Percentiles rank a stretch among this genome's conserved stretches.
These are phyloP conservation scores for Parascedosporium putredinis DNA, from an alignment of 2,329 filamentous ascomycete genomes.

Conservation along the genomic window DNA sequence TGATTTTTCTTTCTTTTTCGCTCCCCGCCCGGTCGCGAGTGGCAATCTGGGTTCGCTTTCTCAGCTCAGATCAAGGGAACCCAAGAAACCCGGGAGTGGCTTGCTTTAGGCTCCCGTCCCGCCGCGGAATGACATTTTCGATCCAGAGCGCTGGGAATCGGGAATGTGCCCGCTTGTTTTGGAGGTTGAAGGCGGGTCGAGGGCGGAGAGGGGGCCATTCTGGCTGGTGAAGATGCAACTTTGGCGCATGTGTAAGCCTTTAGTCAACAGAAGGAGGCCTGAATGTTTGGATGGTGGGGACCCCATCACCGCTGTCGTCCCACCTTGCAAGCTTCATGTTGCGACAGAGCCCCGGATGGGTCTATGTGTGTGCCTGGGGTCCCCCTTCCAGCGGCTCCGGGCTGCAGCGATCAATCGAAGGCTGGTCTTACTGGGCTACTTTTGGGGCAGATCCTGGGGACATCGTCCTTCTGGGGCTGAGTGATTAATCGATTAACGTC, in stretches of 20 bases:
- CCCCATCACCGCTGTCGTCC: no score
- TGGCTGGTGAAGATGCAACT: conserved; percentile 4
- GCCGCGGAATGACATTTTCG: not conserved
- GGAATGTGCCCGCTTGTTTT: not conserved
- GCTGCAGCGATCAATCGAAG: not conserved
- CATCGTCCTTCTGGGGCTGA: no score
- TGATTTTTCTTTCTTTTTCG: no score
- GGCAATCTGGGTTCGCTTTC: not conserved
- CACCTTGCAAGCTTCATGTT: no score
- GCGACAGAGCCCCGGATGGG: no score
- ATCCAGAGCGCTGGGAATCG: conserved; percentile 1
- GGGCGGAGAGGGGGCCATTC: not conserved
- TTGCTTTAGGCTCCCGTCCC: conserved; percentile 6
- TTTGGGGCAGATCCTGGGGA: no score
- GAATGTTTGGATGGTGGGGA: no score
- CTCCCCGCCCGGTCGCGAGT: no score
- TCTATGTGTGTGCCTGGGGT: not conserved
- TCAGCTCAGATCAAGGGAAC: conserved; percentile 1
- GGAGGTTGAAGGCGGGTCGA: not conserved
- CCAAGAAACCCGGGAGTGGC: conserved; percentile 4
- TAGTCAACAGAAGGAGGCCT: no score
- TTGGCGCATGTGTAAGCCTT: conserved; percentile 8
- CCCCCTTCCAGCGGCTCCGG: not conserved
- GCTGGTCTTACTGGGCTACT: no score
- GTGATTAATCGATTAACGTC: no score